phyloP scores from a whole-genome alignment of 2,329 filamentous ascomycete species.

The Paecilomyces niveus region DNA sequence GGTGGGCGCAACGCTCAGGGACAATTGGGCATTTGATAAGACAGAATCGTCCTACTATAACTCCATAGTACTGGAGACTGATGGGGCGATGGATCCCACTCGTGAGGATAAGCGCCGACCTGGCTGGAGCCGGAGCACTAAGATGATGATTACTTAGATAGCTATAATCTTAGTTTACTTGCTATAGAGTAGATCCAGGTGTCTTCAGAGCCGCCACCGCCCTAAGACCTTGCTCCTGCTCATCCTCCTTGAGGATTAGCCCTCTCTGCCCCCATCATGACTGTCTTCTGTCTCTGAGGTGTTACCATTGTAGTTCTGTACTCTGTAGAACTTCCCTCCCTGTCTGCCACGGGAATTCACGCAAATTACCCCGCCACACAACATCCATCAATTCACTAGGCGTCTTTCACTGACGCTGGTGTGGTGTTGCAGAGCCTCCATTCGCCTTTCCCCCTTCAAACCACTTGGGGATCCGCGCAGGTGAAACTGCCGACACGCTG shows the following conservation, averaged over 20 bases:
- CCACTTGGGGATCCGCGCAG: not conserved
- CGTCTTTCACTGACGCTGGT: not conserved
- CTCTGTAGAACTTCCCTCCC: not conserved
- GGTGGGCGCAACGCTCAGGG: not conserved
- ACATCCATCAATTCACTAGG: not conserved
- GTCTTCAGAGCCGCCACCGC: not conserved
- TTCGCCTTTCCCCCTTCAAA: not conserved
- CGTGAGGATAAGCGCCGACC: not conserved
- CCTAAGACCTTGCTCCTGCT: no score
- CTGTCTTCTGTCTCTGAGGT: not conserved
- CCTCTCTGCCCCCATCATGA: no score
- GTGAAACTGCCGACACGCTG: not conserved
- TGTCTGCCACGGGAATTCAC: not conserved
- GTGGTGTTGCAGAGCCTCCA: not conserved
- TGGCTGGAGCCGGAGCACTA: not conserved
- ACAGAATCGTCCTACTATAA: not conserved
- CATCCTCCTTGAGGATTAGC: not conserved
- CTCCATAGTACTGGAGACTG: not conserved
- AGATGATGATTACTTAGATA: not conserved
- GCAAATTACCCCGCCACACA: not conserved
- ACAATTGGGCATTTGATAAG: not conserved
- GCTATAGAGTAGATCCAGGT: not conserved
- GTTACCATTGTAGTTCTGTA: not conserved
- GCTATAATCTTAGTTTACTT: not conserved
- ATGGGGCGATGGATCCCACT: not conserved